These are phyloP conservation scores for Heliosperma pusillum DNA, from an alignment of 148 eudicot species.

Conservation along the genomic window DNA sequence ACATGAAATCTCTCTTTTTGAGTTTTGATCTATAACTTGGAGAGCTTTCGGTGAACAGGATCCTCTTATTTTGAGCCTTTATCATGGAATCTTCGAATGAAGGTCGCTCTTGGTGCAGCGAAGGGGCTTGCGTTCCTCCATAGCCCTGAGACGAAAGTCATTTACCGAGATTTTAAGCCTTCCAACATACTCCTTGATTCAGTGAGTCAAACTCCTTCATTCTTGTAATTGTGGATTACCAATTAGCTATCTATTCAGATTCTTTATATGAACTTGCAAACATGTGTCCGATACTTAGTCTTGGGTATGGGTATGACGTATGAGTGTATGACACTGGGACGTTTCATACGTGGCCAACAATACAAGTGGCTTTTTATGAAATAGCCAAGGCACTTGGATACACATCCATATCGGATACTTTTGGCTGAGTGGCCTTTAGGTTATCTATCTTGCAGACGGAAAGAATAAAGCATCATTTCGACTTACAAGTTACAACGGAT, in stretches of 20 bases:
- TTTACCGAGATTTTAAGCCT: slow-evolving; percentile 75
- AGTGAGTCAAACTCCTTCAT: slow-evolving; percentile 42
- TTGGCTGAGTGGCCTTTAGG: background rate
- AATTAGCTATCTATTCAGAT: background rate
- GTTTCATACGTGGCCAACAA: too few species aligned
- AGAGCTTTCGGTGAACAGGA: slow-evolving; percentile 38
- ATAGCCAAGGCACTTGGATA: too few species aligned
- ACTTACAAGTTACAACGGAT: background rate
- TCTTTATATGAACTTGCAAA: too few species aligned
- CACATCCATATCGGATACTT: too few species aligned
- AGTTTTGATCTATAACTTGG: slow-evolving; percentile 1
- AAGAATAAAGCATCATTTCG: too few species aligned
- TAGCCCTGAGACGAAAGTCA: slow-evolving; percentile 69
- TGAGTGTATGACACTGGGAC: too few species aligned
- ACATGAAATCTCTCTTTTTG: background rate
- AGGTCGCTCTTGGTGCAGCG: slow-evolving; percentile 84
- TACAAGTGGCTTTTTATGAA: too few species aligned
- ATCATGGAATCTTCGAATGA: slow-evolving; percentile 72
- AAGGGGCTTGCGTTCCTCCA: slow-evolving; percentile 87
- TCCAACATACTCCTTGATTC: slow-evolving; percentile 83
- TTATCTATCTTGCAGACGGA: background rate
- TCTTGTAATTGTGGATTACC: background rate
- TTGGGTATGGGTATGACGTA: too few species aligned
- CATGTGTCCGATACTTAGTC: too few species aligned
- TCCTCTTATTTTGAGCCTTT: slow-evolving; percentile 59